Base-by-base conservation (phyloP, 129 eudicot species). In the Flaveria brownii region DNA sequence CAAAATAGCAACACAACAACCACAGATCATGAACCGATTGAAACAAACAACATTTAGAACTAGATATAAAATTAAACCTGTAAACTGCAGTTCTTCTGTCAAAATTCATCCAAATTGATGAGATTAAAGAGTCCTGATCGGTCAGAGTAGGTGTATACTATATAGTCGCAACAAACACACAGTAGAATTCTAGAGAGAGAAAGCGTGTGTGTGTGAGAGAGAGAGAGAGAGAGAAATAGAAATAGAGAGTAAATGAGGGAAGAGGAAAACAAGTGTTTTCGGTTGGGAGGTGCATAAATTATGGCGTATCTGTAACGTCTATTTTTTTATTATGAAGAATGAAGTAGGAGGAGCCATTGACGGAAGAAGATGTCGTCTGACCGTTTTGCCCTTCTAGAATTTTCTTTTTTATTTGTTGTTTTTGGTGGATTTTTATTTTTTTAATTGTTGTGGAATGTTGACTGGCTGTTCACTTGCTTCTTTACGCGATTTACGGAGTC, bases 231-330 rank as follows among this genome's bases (percentile, higher is more conserved):
- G 80, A 70, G 33, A 73, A 52, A 68, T 70, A 17, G 49, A 52
- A 69, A 47, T 47, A 69, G 80, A 51, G 67, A 71, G 45, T 20
- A 47, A 63, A 63, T 36, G 86, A 57, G 82, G 82, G 11, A 59
- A 65, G 86, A 56, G 82, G 82, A 16, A 60, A 67, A 62, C 73
- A 75, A 69, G 70, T 68, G 51, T 28, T 67, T 69, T 20, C 39
- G 30, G 74, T 76, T 66, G 79, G 78, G 74, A 77, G 82, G 77
- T 68, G 72, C 80, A 64, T 69, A 83, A 72, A 51, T 79, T 86
- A 82, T 83, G 90, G 91, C 88, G 85, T 85, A 81, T 79, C 83
- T 72, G 82, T 73, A 89, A 87, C 96, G 96, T 87, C 89, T 85
- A 57, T 86, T 47, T 78, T 83, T 66, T 8, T 56, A 26, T 12